Evolutionary conservation across 2,329 filamentous ascomycete species (phyloP).

Genomic region (Ceratocystis eucalypticola): DNA sequence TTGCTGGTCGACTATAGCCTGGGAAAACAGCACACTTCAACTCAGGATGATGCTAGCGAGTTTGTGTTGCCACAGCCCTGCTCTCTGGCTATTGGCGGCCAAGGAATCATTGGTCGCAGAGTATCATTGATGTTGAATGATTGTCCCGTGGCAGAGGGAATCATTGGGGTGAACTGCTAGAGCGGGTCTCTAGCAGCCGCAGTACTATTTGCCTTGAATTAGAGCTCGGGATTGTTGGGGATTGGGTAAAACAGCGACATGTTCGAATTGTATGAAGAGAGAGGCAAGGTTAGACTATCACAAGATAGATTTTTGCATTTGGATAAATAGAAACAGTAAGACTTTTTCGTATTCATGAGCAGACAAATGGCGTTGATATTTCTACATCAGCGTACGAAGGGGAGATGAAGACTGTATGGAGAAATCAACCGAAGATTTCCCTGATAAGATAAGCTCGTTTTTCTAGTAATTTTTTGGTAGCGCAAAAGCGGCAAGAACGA

Average conservation of each 20-base stretch:
- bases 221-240: background rate
- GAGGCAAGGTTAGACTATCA: too few relatives aligned
- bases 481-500: background rate
- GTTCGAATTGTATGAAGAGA: too few relatives aligned
- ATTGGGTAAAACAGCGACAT: background rate
- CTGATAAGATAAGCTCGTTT: conserved; percentile 9
- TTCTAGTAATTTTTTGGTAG: conserved; percentile 9
- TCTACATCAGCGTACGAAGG: background rate
- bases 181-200: background rate
- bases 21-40: background rate
- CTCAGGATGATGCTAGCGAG: background rate
- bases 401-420: too few relatives aligned
- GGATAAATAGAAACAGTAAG: background rate
- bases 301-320: background rate
- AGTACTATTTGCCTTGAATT: background rate
- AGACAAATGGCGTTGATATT: background rate
- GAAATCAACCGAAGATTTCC: background rate
- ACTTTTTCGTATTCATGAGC: too few relatives aligned
- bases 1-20: conserved; percentile 16
- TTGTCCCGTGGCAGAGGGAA: conserved; percentile 32
- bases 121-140: conserved; percentile 30
- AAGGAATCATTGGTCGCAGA: conserved; percentile 37
- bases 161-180: conserved; percentile 35
- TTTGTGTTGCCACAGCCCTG: conserved; percentile 28
- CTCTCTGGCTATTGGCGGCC: conserved; percentile 32